Percentiles rank a stretch among this genome's conserved stretches.
phyloP scores from a whole-genome alignment of 768 basidiomycete genomes.

The Roridomyces roridus region DNA sequence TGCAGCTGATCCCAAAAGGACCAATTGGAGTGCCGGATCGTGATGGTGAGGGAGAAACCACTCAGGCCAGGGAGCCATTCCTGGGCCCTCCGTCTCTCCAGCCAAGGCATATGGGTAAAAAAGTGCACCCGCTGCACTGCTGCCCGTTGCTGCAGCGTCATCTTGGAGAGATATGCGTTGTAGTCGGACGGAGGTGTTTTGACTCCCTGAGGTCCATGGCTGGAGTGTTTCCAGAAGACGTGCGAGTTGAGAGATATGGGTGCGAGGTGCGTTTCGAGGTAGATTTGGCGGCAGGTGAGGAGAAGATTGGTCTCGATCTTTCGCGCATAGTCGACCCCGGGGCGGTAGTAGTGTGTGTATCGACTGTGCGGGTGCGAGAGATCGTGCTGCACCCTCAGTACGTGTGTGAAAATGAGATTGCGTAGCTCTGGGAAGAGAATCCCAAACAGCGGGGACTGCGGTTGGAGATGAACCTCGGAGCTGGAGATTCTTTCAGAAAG shows the following conservation, averaged over 20 bases:
- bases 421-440: slow-evolving; percentile 27
- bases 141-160: slow-evolving; percentile 24
- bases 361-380: slow-evolving; percentile 14
- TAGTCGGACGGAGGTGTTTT: slow-evolving; percentile 5
- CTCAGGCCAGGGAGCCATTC: slow-evolving; percentile 1
- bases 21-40: slow-evolving; percentile 30
- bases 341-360: slow-evolving; percentile 28
- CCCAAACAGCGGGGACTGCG: slow-evolving; percentile 23
- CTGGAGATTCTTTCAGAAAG: slow-evolving; percentile 7
- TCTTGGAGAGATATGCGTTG: slow-evolving; percentile 14
- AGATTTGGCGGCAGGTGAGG: slow-evolving; percentile 30
- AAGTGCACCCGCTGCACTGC: slow-evolving; percentile 25
- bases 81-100: slow-evolving; percentile 12
- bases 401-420: slow-evolving; percentile 27
- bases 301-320: slow-evolving; percentile 25
- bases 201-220: slow-evolving; percentile 6
- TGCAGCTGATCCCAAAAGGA: slow-evolving; percentile 34
- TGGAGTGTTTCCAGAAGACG: slow-evolving; percentile 26
- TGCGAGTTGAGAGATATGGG: slow-evolving; percentile 27
- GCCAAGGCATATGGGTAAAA: slow-evolving; percentile 28
- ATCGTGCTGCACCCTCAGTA: slow-evolving; percentile 26
- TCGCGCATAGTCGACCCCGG: slow-evolving; percentile 21
- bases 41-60: slow-evolving; percentile 21
- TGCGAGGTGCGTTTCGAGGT: slow-evolving; percentile 30
- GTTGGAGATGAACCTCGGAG: slow-evolving; percentile 9